phyloP scores from a whole-genome alignment of 345 rosid genomes.

The Linum usitatissimum region DNA sequence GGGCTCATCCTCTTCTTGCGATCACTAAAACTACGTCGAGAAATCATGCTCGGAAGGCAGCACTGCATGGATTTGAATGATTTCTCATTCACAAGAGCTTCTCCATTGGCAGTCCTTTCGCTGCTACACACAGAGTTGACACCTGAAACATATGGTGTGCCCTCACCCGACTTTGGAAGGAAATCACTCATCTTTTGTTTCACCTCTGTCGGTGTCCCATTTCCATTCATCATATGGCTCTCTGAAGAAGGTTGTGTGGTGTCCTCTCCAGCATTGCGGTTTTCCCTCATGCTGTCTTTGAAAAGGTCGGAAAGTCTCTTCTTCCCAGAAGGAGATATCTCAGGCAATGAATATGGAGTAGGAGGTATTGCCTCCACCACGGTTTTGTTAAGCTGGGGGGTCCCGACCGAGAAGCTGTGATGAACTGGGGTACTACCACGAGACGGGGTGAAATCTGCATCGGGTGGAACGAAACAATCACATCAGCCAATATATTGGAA shows the following conservation, averaged over 20 bases:
- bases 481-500: not conserved
- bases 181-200: slow-evolving; percentile 26
- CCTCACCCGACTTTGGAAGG: slow-evolving; percentile 29
- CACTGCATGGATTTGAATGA: slow-evolving; percentile 36
- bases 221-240: slow-evolving; percentile 1
- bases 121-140: slow-evolving; percentile 38
- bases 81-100: slow-evolving; percentile 25
- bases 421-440: slow-evolving; percentile 77
- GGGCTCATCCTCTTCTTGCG: slow-evolving; percentile 63
- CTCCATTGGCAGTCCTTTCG: slow-evolving; percentile 40
- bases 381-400: slow-evolving; percentile 28
- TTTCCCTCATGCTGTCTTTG: slow-evolving; percentile 40
- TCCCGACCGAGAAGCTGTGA: slow-evolving; percentile 35
- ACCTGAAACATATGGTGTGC: slow-evolving; percentile 45
- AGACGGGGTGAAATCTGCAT: slow-evolving; percentile 87
- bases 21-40: slow-evolving; percentile 46
- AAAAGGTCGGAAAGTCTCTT: slow-evolving; percentile 79
- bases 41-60: slow-evolving; percentile 70
- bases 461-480: no score
- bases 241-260: slow-evolving; percentile 12
- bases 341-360: slow-evolving; percentile 20
- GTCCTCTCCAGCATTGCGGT: slow-evolving; percentile 20
- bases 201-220: slow-evolving; percentile 15
- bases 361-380: slow-evolving; percentile 25
- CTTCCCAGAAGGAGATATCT: slow-evolving; percentile 33